phyloP scores from a whole-genome alignment of 2,329 filamentous ascomycete species.

The Thyridium curvatum region DNA sequence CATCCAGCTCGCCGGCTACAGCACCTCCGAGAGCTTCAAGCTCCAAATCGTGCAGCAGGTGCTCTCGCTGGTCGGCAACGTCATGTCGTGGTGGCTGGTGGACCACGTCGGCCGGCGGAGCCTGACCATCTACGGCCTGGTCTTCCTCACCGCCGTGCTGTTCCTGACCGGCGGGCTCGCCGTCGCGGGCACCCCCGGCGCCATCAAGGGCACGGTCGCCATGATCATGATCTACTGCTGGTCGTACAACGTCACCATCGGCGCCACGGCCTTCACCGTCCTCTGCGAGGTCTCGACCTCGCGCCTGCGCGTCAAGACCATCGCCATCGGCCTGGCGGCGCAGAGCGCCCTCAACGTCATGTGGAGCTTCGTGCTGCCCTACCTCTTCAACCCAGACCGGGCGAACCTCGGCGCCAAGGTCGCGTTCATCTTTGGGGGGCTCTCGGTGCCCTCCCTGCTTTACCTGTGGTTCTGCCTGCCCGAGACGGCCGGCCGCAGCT shows the following conservation, averaged over 20 bases:
- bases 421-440: slow-evolving; percentile 26
- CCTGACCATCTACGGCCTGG: slow-evolving; percentile 26
- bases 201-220: slow-evolving; percentile 5
- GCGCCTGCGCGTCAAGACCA: slow-evolving; percentile 26
- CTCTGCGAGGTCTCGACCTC: slow-evolving; percentile 28
- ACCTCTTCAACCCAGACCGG: slow-evolving; percentile 1
- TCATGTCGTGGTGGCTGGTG: slow-evolving; percentile 30
- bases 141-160: slow-evolving; percentile 29
- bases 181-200: background rate
- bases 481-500: slow-evolving; percentile 35
- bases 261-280: slow-evolving; percentile 25
- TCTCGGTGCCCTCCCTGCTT: slow-evolving; percentile 16
- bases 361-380: background rate
- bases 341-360: slow-evolving; percentile 8
- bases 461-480: slow-evolving; percentile 36
- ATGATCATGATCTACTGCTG: slow-evolving; percentile 24
- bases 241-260: slow-evolving; percentile 28
- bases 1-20: slow-evolving; percentile 32
- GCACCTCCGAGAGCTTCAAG: slow-evolving; percentile 24
- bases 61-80: slow-evolving; percentile 29
- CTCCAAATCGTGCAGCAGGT: slow-evolving; percentile 32
- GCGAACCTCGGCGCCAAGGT: slow-evolving; percentile 26
- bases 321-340: slow-evolving; percentile 25
- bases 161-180: slow-evolving; percentile 29
- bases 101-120: slow-evolving; percentile 27